Percentiles rank a stretch among this genome's conserved stretches.
These are phyloP conservation scores for Alternaria metachromatica DNA, from an alignment of 2,329 filamentous ascomycete genomes.

Conservation along the genomic window DNA sequence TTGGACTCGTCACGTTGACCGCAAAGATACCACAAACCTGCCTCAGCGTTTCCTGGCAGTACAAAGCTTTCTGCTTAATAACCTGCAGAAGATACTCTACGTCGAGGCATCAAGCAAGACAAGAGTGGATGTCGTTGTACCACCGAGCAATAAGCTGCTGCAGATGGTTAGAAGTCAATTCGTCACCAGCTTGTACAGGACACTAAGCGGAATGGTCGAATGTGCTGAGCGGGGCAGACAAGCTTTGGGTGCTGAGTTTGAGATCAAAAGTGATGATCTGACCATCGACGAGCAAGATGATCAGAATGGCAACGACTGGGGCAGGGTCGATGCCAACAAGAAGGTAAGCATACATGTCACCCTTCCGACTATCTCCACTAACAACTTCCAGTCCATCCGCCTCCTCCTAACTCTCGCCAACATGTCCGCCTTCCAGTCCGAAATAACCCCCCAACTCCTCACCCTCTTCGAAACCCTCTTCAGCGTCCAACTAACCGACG, in stretches of 20 bases:
- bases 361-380: conserved; percentile 1
- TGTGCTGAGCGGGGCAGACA: conserved; percentile 82
- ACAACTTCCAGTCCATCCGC: conserved; percentile 73
- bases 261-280: conserved; percentile 60
- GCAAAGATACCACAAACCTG: conserved; percentile 88
- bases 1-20: conserved; percentile 84
- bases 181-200: conserved; percentile 91
- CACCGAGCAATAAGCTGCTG: conserved; percentile 84
- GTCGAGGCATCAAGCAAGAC: conserved; percentile 83
- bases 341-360: conserved; percentile 31
- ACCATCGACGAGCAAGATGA: conserved; percentile 44
- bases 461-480: conserved; percentile 93
- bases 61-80: conserved; percentile 78
- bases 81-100: conserved; percentile 95
- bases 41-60: conserved; percentile 85
- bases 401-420: conserved; percentile 95
- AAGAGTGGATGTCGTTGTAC: conserved; percentile 80
- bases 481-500: conserved; percentile 91
- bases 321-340: conserved; percentile 45
- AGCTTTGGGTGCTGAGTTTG: conserved; percentile 63
- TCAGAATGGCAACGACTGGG: conserved; percentile 33
- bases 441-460: conserved; percentile 87
- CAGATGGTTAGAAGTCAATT: conserved; percentile 93
- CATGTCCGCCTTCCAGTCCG: conserved; percentile 79
- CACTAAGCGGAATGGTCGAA: conserved; percentile 93